Percentiles rank a stretch among this genome's conserved stretches.
These are phyloP conservation scores for Ophiostoma pallidulum DNA, from an alignment of 2,329 filamentous ascomycete genomes.

Conservation along the genomic window DNA sequence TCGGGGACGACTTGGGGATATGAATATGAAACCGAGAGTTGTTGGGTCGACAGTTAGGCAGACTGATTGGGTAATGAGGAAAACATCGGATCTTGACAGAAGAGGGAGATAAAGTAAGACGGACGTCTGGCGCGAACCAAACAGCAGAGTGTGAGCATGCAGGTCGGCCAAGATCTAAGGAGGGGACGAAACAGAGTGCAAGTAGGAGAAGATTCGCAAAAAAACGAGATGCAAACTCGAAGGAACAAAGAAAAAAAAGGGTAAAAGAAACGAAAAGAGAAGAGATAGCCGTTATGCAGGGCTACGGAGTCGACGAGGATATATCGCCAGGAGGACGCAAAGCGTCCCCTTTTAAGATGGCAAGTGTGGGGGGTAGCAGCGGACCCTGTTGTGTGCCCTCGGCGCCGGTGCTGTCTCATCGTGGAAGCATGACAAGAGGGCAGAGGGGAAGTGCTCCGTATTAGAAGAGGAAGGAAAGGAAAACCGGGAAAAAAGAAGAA, in stretches of 20 bases:
- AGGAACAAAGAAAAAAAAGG: not conserved
- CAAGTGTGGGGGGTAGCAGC: not conserved
- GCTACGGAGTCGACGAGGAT: conserved; percentile 9
- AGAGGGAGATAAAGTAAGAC: not conserved
- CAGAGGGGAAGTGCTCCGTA: too few relatives aligned
- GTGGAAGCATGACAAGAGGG: not conserved
- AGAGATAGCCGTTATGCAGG: not conserved
- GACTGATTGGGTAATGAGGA: conserved; percentile 1
- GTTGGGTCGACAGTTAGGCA: not conserved
- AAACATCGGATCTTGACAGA: not conserved
- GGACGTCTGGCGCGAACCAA: not conserved
- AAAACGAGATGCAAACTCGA: not conserved
- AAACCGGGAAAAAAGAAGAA: too few relatives aligned
- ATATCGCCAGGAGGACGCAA: conserved; percentile 3
- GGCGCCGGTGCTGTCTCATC: not conserved
- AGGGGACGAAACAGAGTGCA: not conserved
- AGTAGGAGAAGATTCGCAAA: not conserved
- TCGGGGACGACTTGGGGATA: not conserved
- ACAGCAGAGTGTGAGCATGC: not conserved
- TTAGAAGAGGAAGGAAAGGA: too few relatives aligned
- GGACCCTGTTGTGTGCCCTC: not conserved
- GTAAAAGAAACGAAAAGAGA: not conserved
- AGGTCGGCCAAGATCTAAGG: not conserved
- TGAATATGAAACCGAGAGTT: not conserved
- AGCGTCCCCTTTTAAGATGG: not conserved